Conservation (phyloP, 441 rosid species). For the Omphalea diandra region DNA sequence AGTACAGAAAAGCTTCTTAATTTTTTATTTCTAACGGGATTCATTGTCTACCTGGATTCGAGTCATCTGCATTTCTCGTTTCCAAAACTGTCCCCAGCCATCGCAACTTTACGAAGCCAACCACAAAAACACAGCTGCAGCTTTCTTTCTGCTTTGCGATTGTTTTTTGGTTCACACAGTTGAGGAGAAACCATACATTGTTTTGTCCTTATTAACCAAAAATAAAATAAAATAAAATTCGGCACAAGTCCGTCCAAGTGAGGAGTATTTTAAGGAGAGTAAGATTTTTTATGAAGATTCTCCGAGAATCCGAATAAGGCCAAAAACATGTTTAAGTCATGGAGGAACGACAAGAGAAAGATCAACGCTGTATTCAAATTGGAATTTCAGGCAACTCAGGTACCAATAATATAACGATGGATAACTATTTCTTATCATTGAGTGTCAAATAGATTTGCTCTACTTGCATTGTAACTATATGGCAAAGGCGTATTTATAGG, state of each 20-base stretch:
- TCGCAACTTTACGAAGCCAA: slow-evolving; percentile 22
- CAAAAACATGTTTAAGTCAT: slow-evolving; percentile 68
- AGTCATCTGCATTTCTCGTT: slow-evolving; percentile 14
- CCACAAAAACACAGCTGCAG: slow-evolving; percentile 34
- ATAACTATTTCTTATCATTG: background rate
- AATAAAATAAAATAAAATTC: slow-evolving; percentile 22
- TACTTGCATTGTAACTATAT: background rate
- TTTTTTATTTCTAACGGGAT: slow-evolving; percentile 27
- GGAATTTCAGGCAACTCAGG: slow-evolving; percentile 85
- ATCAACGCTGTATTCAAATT: slow-evolving; percentile 72
- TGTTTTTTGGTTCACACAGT: slow-evolving; percentile 17
- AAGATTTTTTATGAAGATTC: slow-evolving; percentile 31
- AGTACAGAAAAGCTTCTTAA: slow-evolving; percentile 8
- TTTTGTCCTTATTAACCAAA: slow-evolving; percentile 24
- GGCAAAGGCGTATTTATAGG: background rate
- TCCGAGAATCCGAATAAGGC: slow-evolving; percentile 22
- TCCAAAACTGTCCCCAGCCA: slow-evolving; percentile 8
- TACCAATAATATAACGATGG: slow-evolving; percentile 30
- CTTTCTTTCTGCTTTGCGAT: slow-evolving; percentile 29
- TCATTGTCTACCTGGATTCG: slow-evolving; percentile 16
- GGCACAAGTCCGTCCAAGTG: slow-evolving; percentile 19
- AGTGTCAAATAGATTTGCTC: slow-evolving; percentile 14
- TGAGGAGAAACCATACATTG: slow-evolving; percentile 19
- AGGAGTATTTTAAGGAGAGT: slow-evolving; percentile 22
- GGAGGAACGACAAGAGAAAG: slow-evolving; percentile 80